Evolutionary conservation across 176 grass and related monocot species (phyloP), one percentile per base, ranked within the genome.

Genomic region (Carex cristatella): DNA sequence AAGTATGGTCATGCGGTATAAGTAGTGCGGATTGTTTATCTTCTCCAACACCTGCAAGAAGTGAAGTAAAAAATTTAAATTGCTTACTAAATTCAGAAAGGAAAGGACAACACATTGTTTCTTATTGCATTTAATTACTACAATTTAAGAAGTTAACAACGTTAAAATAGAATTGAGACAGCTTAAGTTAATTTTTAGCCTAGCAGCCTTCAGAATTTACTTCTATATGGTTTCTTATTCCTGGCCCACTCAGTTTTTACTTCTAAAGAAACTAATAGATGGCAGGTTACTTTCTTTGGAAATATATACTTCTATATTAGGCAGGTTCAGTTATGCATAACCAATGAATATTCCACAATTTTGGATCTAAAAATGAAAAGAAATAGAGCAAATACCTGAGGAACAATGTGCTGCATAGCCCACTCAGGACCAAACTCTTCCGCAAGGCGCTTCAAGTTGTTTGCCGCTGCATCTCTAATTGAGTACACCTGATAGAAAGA

Each of bases 391-490:
- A 46, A 13, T 77, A 93, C 96, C 96, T 98, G 93, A 35, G 93
- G 93, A 90, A 95, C 86, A 85, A 98, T 95, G 79, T 98, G 91
- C 71, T 95, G 91, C 93, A 98, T 94, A 44, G 93, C 90, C 96
- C 93, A 98, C 18, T 98, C 96, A 72, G 96, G 96, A 46, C 96
- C 89, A 57, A 95, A 98, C 68, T 93, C 95, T 90, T 98, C 95
- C 32, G 95, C 91, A 16, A 98, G 81, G 15, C 96, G 93, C 83
- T 98, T 98, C 53, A 98, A 92, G 72, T 98, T 98, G 85, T 93
- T 95, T 28, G 91, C 91, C 2, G 93, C 96, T 72, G 96, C 93
- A 89, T 98, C 93, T 90, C 93, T 89, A 76, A 98, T 98, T 0
- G 96, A 95, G 85, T 92, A 98, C 68, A 95, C 96, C 93, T 98